These are phyloP conservation scores for Aeschynomene evenia DNA, from an alignment of 306 rosid species.

Conservation along the genomic window DNA sequence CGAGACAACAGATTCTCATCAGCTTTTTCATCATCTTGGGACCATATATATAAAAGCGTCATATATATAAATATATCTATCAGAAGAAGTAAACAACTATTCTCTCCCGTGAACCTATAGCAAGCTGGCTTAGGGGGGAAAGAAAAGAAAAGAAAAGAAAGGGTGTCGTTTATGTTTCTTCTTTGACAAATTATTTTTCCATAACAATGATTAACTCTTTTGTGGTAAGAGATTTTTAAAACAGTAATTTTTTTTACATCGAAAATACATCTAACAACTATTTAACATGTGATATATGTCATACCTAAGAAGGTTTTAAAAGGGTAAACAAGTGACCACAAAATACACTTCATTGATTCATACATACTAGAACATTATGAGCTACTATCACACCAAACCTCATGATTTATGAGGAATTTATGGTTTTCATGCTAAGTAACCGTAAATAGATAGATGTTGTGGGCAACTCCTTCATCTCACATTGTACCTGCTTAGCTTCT, in stretches of 20 bases:
- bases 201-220: too few relatives aligned
- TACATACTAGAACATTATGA: too few relatives aligned
- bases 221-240: too few relatives aligned
- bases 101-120: constrained; percentile 23
- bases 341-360: too few relatives aligned
- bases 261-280: too few relatives aligned
- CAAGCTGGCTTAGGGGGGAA: neutral
- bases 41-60: constrained; percentile 1
- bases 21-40: neutral
- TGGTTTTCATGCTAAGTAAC: neutral
- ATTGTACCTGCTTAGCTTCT: neutral
- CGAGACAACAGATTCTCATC: neutral
- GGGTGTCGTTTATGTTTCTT: constrained; percentile 4
- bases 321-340: too few relatives aligned
- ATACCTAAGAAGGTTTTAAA: too few relatives aligned
- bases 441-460: neutral
- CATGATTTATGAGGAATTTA: too few relatives aligned
- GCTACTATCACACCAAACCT: too few relatives aligned
- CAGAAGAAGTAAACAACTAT: neutral
- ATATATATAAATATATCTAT: neutral
- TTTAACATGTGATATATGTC: too few relatives aligned
- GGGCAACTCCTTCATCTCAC: neutral
- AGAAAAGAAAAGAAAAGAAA: neutral
- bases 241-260: too few relatives aligned
- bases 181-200: too few relatives aligned